Conservation (phyloP, 2,329 filamentous ascomycete species). For the Hypoxylon sp. region DNA sequence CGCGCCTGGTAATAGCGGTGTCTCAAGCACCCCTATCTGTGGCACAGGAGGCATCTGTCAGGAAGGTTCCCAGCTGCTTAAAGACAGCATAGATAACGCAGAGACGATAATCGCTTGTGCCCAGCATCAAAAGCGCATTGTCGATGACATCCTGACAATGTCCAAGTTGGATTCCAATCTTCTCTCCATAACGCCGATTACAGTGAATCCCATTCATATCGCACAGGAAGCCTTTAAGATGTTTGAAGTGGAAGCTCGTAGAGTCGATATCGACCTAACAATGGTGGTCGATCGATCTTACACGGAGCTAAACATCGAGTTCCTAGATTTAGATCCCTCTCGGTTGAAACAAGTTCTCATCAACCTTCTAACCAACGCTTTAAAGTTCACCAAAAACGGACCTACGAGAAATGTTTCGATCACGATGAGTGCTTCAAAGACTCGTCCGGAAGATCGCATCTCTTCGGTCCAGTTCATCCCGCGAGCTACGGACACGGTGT, state of each 20-base stretch:
- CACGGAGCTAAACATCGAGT: slow-evolving; percentile 72
- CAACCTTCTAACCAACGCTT: slow-evolving; percentile 77
- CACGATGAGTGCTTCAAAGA: slow-evolving; percentile 62
- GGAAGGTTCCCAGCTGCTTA: slow-evolving; percentile 76
- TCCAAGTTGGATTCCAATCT: slow-evolving; percentile 79
- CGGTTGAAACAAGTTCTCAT: slow-evolving; percentile 81
- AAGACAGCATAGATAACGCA: slow-evolving; percentile 87
- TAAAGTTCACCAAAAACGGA: slow-evolving; percentile 74
- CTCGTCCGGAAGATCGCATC: slow-evolving; percentile 59
- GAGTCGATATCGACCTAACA: slow-evolving; percentile 78
- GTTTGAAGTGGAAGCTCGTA: slow-evolving; percentile 80
- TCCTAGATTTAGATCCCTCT: slow-evolving; percentile 80
- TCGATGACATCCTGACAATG: slow-evolving; percentile 75
- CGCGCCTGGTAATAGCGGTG: neutral
- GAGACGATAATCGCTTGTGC: slow-evolving; percentile 82
- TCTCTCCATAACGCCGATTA: slow-evolving; percentile 76
- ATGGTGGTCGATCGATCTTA: slow-evolving; percentile 78
- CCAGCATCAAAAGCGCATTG: slow-evolving; percentile 80
- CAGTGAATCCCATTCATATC: slow-evolving; percentile 75
- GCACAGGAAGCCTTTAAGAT: slow-evolving; percentile 79
- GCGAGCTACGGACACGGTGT: slow-evolving; percentile 67
- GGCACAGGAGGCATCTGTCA: slow-evolving; percentile 21
- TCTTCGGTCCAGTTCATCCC: slow-evolving; percentile 74
- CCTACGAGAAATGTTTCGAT: slow-evolving; percentile 70
- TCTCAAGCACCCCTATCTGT: slow-evolving; percentile 9